Base-by-base conservation (phyloP, 2,329 filamentous ascomycete genomes). In the Ampelomyces quisqualis region DNA sequence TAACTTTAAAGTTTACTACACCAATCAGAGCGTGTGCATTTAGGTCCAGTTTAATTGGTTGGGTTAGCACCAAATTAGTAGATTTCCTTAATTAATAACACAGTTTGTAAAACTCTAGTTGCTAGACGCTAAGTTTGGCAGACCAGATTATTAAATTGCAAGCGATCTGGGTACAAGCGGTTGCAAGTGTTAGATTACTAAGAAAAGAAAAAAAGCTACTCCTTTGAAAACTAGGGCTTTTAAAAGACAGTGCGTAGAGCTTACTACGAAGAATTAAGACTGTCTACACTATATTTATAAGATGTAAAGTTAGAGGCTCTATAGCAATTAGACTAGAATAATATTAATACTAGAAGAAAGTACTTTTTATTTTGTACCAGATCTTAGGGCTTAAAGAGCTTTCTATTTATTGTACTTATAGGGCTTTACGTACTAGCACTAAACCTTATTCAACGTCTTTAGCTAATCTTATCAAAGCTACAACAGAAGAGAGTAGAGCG, bases 51-150 rank as follows among this genome's bases (percentile, higher is more conserved):
- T 50, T 13, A 42, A 38, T 30, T 3, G n/a, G 31, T 24, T 30
- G 9, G 13, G 34, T 11, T 7, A 40, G 31, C 23, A 47, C 10
- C 41, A 24, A 38, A 50, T 51, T n/a, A 49, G 51, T 18, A 22
- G 48, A 31, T 54, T 54, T 40, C 48, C 28, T 7, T 24, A 51
- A 26, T 36, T 15, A 3, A 41, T 51, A 14, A 21, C 30, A 27
- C 13, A 42, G 2, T 40, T 51, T 3, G 24, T 21, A 37, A 36
- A n/a, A 37, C 30, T 38, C 6, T 17, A 54, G 41, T 31, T 40
- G 24, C 48, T 54, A 32, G 37, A 45, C 20, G 11, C 30, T 40
- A 10, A 33, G 2, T 53, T 53, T 47, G 18, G 47, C 7, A 50
- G 36, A 37, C 14, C n/a, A 35, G 40, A 50, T 40, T 19, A 53